These are phyloP conservation scores for Mortierella sp. DNA, from an alignment of 371 early-diverging fungal genomes.

Conservation along the genomic window DNA sequence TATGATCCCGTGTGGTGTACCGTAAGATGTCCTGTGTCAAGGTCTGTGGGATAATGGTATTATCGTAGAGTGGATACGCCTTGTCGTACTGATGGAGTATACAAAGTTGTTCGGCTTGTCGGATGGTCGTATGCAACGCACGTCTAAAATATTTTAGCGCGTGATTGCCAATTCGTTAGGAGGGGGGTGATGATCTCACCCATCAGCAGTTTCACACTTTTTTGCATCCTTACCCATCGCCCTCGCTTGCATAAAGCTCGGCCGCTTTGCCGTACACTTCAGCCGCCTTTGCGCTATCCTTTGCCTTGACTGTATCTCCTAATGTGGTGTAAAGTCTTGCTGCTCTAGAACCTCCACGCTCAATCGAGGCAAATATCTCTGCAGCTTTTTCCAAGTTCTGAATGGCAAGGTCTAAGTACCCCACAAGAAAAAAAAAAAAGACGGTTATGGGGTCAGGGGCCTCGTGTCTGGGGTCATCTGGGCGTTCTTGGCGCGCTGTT, in stretches of 20 bases:
- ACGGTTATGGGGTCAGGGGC: neutral
- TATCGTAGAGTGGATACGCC: slow-evolving; percentile 29
- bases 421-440: neutral
- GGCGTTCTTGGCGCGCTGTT: neutral
- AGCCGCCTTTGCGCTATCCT: slow-evolving; percentile 20
- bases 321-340: slow-evolving; percentile 34
- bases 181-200: no score
- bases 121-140: slow-evolving; percentile 24
- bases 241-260: slow-evolving; percentile 30
- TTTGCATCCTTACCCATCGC: slow-evolving; percentile 29
- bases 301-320: slow-evolving; percentile 26
- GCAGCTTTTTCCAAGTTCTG: slow-evolving; percentile 43
- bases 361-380: slow-evolving; percentile 24
- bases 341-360: slow-evolving; percentile 28
- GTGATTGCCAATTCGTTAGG: neutral
- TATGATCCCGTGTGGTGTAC: slow-evolving; percentile 42
- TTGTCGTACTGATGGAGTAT: slow-evolving; percentile 8
- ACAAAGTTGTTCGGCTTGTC: slow-evolving; percentile 30
- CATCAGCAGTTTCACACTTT: neutral
- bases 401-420: slow-evolving; percentile 27
- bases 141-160: slow-evolving; percentile 18
- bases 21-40: slow-evolving; percentile 27
- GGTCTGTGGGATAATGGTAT: slow-evolving; percentile 43
- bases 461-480: no score
- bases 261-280: slow-evolving; percentile 34